A percentile compares a stretch with the other conserved stretches of the same genome.
Conservation (phyloP, 139 green algal species). For the Nannochloris sp. region DNA sequence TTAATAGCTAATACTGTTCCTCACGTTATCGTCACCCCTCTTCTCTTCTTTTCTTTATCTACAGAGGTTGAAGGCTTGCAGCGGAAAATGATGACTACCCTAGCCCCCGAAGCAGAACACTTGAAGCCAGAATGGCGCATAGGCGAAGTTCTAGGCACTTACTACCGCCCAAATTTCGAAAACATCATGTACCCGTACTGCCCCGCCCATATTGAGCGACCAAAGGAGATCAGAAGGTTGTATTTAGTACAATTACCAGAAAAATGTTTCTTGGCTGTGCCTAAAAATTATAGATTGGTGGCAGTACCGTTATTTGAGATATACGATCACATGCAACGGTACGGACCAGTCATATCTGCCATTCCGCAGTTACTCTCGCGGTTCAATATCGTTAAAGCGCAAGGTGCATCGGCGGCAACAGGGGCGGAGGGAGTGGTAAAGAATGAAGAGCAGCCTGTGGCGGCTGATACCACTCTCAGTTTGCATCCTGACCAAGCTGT, state of each 20-base stretch:
- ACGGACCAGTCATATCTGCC: constrained; percentile 70
- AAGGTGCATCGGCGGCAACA: constrained; percentile 4
- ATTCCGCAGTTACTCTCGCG: constrained; percentile 77
- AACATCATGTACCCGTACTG: constrained; percentile 91
- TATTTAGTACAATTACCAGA: constrained; percentile 85
- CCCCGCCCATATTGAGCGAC: constrained; percentile 87
- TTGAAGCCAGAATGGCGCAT: constrained; percentile 33
- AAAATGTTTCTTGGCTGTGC: constrained; percentile 84
- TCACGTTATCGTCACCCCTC: no score
- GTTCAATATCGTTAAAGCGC: constrained; percentile 51
- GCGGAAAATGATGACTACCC: constrained; percentile 72
- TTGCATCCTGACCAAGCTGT: background rate
- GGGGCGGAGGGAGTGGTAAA: background rate
- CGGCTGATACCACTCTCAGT: constrained; percentile 6
- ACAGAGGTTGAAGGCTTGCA: constrained; percentile 81
- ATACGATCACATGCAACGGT: constrained; percentile 82
- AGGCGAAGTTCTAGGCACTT: constrained; percentile 22
- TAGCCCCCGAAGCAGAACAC: constrained; percentile 49
- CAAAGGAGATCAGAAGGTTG: constrained; percentile 86
- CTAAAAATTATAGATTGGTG: constrained; percentile 86
- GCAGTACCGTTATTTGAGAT: constrained; percentile 95
- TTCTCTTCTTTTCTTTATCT: no score
- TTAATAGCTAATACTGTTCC: background rate
- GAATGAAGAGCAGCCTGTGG: constrained; percentile 4
- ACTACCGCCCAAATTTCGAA: constrained; percentile 84